These are phyloP conservation scores for Nakazawaea populi DNA, from an alignment of 805 yeast genomes.

Conservation along the genomic window DNA sequence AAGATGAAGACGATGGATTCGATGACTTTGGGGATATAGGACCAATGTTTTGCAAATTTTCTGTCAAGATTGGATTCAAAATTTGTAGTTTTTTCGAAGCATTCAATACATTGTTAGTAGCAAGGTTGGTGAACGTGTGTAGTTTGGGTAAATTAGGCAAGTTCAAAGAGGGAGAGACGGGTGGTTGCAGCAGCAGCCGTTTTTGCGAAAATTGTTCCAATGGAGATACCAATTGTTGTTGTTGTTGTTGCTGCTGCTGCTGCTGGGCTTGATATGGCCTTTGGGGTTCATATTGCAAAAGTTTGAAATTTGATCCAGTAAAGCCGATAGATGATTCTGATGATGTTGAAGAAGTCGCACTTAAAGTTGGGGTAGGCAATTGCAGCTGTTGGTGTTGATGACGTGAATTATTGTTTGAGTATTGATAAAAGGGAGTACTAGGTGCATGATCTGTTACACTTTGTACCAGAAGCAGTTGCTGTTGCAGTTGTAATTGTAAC, in stretches of 20 bases:
- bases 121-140: constrained; percentile 3
- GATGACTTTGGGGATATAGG: constrained; percentile 7
- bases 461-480: background rate
- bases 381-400: constrained; percentile 1
- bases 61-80: background rate
- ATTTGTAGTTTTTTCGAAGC: constrained; percentile 1
- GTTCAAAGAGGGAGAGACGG: background rate
- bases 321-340: background rate
- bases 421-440: constrained; percentile 1
- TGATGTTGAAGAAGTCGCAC: constrained; percentile 1
- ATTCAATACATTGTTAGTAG: background rate
- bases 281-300: background rate
- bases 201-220: background rate
- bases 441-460: background rate
- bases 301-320: background rate
- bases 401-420: background rate
- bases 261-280: background rate
- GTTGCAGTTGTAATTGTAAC: background rate
- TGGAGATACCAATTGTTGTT: constrained; percentile 4
- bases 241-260: background rate
- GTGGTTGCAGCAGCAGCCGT: background rate
- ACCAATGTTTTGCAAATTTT: background rate
- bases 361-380: constrained; percentile 6
- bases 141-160: constrained; percentile 4
- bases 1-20: background rate